Evolutionary conservation across 202 grass and related monocot genomes (phyloP), one percentile per base, ranked within the genome.

Genomic region (Digitaria exilis): DNA sequence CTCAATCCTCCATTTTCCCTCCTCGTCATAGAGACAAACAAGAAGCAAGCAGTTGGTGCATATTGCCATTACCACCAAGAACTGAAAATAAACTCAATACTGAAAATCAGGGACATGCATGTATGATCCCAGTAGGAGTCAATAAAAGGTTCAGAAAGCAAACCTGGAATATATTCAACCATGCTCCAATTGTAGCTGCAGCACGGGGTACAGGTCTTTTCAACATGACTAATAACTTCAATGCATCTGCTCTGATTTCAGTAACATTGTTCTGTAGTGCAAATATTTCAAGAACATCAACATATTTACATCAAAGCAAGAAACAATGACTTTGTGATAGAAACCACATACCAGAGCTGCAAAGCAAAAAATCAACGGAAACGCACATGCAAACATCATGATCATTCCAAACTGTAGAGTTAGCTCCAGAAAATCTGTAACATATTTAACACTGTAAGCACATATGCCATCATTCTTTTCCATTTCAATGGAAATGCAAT

Each of bases 381-480:
- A 98, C 6, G 93, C 96, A 55, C 93, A 98, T n/a, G 96, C 91
- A 85, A 99, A 99, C 96, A 99, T 99, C 96, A 99, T 94, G 69
- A 99, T 99, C 96, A 99, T 96, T 76, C 96, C 96, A 79, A 99
- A 99, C 72, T 99, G 93, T 87, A 96, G 91, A 86, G 96, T 85
- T 71, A 99, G 57, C 88, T 99, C 89, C 29, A 99, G 88, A 89
- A 90, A 94, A 84, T 99, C 93, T 98, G 85, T 58, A 80, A 49
- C 55, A 39, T 58, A 72, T 74, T 63, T 63, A 55, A 86, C 56
- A 85, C 7, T 76, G 42, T 90, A 48, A 89, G 70, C 34, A 69
- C 30, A 79, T 56, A 78, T n/a, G 5, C 6, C 26, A 39, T 72
- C 4, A 29, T 49, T 34, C 50, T 5, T 25, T 79, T 65, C 25